These are phyloP conservation scores for Lophium mytilinum DNA, from an alignment of 495 filamentous ascomycete genomes.

Conservation along the genomic window DNA sequence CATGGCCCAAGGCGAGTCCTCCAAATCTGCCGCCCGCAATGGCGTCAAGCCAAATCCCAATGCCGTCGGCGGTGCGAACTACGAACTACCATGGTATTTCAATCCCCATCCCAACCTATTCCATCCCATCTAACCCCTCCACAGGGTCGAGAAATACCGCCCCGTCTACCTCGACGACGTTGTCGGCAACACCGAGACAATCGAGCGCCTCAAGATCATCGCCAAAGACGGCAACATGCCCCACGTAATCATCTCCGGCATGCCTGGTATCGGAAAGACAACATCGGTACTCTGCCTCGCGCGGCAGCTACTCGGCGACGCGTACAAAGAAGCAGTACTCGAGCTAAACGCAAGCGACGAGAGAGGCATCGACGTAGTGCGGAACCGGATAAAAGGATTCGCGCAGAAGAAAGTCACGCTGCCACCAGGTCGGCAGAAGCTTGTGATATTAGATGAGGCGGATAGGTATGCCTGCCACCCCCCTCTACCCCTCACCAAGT, in stretches of 20 bases:
- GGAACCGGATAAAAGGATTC: constrained; percentile 98
- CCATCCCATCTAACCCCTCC: constrained; percentile 10
- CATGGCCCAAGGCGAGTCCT: constrained; percentile 61
- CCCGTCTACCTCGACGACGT: constrained; percentile 92
- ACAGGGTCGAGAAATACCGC: constrained; percentile 97
- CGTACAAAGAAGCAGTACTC: constrained; percentile 95
- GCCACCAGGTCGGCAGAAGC: constrained; percentile 81
- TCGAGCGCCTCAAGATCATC: constrained; percentile 97
- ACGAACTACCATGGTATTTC: constrained; percentile 83
- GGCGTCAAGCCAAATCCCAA: constrained; percentile 55
- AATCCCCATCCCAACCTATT: not conserved
- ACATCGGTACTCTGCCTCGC: constrained; percentile 92
- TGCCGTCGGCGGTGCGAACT: constrained; percentile 50
- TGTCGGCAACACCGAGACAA: constrained; percentile 94
- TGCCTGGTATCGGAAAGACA: constrained; percentile 99
- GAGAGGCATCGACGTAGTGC: constrained; percentile 96
- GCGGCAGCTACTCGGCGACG: constrained; percentile 80
- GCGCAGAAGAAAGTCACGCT: constrained; percentile 99
- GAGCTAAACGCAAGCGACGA: constrained; percentile 96
- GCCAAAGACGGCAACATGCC: constrained; percentile 99
- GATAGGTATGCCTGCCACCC: constrained; percentile 38
- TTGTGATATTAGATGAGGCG: constrained; percentile 96
- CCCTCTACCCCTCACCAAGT: too few relatives aligned
- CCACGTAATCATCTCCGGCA: constrained; percentile 96
- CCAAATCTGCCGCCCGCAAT: constrained; percentile 61